Percentiles rank a stretch among this genome's conserved stretches.
phyloP scores from a whole-genome alignment of 129 eudicot species.

The Heracleum sosnowskyi region DNA sequence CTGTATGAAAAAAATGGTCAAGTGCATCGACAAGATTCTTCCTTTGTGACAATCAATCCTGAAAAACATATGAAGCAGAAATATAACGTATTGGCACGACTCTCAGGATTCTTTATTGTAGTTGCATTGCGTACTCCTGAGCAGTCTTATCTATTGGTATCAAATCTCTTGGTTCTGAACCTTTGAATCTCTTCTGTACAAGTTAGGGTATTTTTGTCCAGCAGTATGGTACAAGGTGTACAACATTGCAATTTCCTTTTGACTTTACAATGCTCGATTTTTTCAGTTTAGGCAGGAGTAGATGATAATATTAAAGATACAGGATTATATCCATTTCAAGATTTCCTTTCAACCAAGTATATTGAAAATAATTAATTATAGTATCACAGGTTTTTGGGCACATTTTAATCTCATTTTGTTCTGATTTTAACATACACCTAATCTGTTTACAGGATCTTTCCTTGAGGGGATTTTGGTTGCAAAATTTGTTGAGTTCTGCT shows the following conservation, averaged over 20 bases:
- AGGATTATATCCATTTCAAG: not conserved
- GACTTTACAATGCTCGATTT: not conserved
- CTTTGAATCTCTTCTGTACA: too few relatives aligned
- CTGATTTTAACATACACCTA: not conserved
- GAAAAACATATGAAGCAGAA: not conserved
- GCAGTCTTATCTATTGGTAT: not conserved
- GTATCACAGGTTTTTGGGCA: not conserved
- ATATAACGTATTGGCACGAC: not conserved
- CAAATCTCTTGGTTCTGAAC: too few relatives aligned
- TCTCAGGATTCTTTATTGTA: not conserved
- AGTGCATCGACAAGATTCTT: not conserved
- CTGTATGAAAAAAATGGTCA: not conserved
- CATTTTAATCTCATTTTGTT: not conserved
- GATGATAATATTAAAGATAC: not conserved
- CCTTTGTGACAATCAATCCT: not conserved
- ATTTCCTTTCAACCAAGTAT: not conserved
- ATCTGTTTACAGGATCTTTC: conserved; percentile 61
- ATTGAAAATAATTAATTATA: not conserved
- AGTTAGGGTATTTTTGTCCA: not conserved
- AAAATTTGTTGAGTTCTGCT: conserved; percentile 61
- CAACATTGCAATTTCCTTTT: not conserved
- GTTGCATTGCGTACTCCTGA: not conserved
- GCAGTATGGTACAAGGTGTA: not conserved
- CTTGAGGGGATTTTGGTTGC: conserved; percentile 97
- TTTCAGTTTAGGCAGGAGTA: not conserved